Base-by-base conservation (phyloP, 345 rosid species). In the Camelina neglecta region DNA sequence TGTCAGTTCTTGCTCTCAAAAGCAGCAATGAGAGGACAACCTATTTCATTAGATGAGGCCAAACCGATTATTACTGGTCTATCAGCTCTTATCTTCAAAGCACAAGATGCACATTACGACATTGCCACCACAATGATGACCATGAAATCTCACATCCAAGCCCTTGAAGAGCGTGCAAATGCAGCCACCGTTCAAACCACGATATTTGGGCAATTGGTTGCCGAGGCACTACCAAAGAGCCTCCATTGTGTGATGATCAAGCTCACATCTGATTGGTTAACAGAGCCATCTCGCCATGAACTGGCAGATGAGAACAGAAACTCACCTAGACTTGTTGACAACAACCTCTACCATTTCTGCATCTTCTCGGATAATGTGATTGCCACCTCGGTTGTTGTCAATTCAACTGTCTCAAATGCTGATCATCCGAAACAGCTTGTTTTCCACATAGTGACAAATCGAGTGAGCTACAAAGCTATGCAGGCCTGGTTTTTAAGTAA, bases 101-200 rank as follows among this genome's bases (percentile, higher is more conserved):
- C 97, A 9, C 96, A 95, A 78, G 94, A 88, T 78, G 88, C 91
- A 16, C 99, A 95, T 75, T 95, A 93, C 51, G 99, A 95, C 73
- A 83, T 95, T 63, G 97, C 98, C 66, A 95, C 98, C 72, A 88
- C 96, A 41, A 83, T 95, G 76, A 85, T 85, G 82, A 95, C 97
- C 20, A 88, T 95, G 98, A 91, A 87, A 81, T 88, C 97, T 69
- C 97, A 94, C 82, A 94, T 89, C 71, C 96, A 89, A 82, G 90
- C 98, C 77, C 96, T 95, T 59, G 99, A 95, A 84, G 97, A 87
- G 77, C 93, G 96, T 63, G 93, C 97, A 50, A 88, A 86, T 84
- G 95, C 95, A 60, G 98, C 97, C 33, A 87, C 86, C 0, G 85
- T 85, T 80, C 98, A 96, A 77, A 89, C 94, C 77, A 83, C 90